Evolutionary conservation across 1,284 basidiomycete species (phyloP), one percentile per base, ranked within the genome.

Genomic region (Schizophyllum amplum): DNA sequence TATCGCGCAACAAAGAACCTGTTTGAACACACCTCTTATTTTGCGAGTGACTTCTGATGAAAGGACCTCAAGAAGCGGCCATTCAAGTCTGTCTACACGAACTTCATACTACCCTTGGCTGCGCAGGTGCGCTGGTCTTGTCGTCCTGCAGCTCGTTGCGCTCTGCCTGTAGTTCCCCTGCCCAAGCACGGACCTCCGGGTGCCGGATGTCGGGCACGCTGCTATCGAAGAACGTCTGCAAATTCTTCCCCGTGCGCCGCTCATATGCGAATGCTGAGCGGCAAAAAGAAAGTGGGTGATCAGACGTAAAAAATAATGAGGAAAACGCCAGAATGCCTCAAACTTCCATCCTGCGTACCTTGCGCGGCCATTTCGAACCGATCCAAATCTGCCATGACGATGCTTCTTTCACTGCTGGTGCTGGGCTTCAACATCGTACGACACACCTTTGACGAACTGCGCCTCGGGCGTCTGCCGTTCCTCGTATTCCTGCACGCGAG

Each of bases 401-500:
- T n/a, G n/a, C n/a, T 15, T 25, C 24, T 53, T 58, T 6, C 11
- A 57, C 20, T 17, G 5, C 24, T 17, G 52, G 15, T 26, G 6
- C 25, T 54, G 27, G 33, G 33, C 21, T 17, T 57, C 33, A 17
- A 17, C 27, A 24, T n/a, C 23, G 33, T 46, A 42, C 11, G 55
- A 60, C 69, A 61, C 63, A 79, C 92, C 94, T 79, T 99, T 98
- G 58, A 98, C 95, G 63, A 98, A 90, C 62, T 79, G 85, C 0
- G 94, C 90, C 71, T 98, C 96, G 9, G 83, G 73, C 0, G 90
- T 91, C 65, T 81, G 66, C 4, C 90, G 81, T 48, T 83, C 85
- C 74, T 99, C 96, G 67, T 98, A 98, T 74, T 99, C 96, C 84
- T 94, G 63, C 54, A 59, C n/a, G n/a, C n/a, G n/a, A n/a, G n/a